phyloP scores from a whole-genome alignment of 2,329 filamentous ascomycete species.

The Fusarium buharicum region DNA sequence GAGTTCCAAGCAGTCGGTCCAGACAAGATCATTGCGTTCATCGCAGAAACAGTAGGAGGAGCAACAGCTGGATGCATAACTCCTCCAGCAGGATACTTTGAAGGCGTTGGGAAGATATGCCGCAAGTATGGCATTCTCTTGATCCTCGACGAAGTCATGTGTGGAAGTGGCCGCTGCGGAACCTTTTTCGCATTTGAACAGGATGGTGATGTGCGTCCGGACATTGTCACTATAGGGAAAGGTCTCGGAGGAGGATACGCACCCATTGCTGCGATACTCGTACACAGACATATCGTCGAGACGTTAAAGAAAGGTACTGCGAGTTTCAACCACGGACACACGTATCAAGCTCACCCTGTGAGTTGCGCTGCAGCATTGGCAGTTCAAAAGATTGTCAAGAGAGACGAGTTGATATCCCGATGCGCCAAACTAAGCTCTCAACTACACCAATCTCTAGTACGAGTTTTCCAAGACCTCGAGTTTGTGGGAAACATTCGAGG shows the following conservation, averaged over 20 bases:
- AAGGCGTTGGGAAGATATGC: constrained; percentile 74
- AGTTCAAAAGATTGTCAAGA: constrained; percentile 67
- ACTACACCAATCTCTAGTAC: constrained; percentile 57
- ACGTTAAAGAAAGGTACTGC: constrained; percentile 52
- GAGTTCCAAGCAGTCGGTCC: constrained; percentile 73
- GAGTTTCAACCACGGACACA: constrained; percentile 65
- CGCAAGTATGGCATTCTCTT: constrained; percentile 76
- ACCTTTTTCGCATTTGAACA: constrained; percentile 71
- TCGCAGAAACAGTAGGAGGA: constrained; percentile 78
- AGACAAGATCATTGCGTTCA: constrained; percentile 74
- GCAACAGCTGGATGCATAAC: constrained; percentile 74
- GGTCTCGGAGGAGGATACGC: constrained; percentile 72
- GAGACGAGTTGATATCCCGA: constrained; percentile 68
- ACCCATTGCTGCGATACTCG: constrained; percentile 69
- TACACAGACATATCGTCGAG: constrained; percentile 62
- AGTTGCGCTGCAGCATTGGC: constrained; percentile 70
- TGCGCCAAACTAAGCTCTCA: constrained; percentile 63
- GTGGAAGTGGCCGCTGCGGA: constrained; percentile 69
- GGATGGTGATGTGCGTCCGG: constrained; percentile 64
- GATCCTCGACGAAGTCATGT: constrained; percentile 85
- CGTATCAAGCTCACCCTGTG: constrained; percentile 69
- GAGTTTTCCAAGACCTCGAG: constrained; percentile 55
- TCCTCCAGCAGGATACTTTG: constrained; percentile 73
- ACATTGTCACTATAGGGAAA: constrained; percentile 75
- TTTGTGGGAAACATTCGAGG: constrained; percentile 71